These are phyloP conservation scores for Xerocomellus dryophilus DNA, from an alignment of 768 basidiomycete species.

Conservation along the genomic window DNA sequence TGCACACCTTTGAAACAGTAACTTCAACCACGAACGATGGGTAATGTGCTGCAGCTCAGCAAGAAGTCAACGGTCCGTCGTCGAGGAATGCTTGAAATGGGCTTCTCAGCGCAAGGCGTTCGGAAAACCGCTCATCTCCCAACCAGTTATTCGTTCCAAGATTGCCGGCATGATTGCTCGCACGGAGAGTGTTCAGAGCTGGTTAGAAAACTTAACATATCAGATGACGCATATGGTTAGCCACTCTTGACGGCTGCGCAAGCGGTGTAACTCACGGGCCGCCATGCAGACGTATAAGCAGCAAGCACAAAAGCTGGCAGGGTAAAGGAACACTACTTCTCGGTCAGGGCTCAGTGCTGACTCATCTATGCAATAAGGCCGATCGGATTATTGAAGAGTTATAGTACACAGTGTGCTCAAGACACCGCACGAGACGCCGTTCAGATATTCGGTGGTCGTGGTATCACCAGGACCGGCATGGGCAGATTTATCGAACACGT, in stretches of 20 bases:
- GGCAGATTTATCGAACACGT: slow-evolving; percentile 58
- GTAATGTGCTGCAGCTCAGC: slow-evolving; percentile 80
- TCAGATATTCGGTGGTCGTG: slow-evolving; percentile 82
- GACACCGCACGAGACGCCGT: slow-evolving; percentile 78
- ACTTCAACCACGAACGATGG: slow-evolving; percentile 96
- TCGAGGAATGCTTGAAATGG: slow-evolving; percentile 94
- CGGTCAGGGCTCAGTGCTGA: background rate
- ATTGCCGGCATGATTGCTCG: slow-evolving; percentile 87
- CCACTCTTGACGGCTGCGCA: background rate
- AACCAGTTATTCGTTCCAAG: slow-evolving; percentile 86
- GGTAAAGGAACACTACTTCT: slow-evolving; percentile 39
- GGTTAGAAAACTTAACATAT: slow-evolving; percentile 83
- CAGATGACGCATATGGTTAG: slow-evolving; percentile 83
- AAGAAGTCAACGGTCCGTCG: slow-evolving; percentile 61
- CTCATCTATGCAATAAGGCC: slow-evolving; percentile 40
- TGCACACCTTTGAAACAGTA: slow-evolving; percentile 41
- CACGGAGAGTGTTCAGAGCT: slow-evolving; percentile 76
- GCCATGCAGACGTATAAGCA: slow-evolving; percentile 58
- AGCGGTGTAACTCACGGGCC: background rate
- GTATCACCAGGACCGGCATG: slow-evolving; percentile 76
- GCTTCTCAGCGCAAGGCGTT: slow-evolving; percentile 85
- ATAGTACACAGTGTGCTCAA: slow-evolving; percentile 70
- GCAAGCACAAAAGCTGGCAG: slow-evolving; percentile 70
- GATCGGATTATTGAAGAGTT: slow-evolving; percentile 79
- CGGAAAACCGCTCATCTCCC: slow-evolving; percentile 79